A percentile compares a stretch with the other conserved stretches of the same genome.
These are phyloP conservation scores for Astragalus glycyphyllos DNA, from an alignment of 306 rosid species.

Conservation along the genomic window DNA sequence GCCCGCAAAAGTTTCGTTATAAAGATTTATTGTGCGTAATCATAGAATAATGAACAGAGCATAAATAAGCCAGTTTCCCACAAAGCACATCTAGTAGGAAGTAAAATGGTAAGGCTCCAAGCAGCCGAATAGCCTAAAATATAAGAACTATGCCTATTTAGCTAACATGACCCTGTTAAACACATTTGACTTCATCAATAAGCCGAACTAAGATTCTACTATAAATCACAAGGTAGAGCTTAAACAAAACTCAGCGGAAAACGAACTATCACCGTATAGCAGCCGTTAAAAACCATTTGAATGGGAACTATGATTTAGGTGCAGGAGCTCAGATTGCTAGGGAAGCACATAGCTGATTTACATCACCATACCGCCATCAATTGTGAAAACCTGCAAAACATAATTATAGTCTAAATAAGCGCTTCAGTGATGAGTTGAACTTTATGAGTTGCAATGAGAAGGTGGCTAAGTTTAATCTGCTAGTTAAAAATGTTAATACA, in stretches of 20 bases:
- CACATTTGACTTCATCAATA: slow-evolving; percentile 39
- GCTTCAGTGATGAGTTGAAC: not conserved
- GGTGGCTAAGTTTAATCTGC: slow-evolving; percentile 1
- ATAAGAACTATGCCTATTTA: slow-evolving; percentile 32
- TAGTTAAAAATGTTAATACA: not conserved
- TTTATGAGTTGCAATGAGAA: not conserved
- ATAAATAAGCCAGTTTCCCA: slow-evolving; percentile 7
- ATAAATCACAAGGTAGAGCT: slow-evolving; percentile 32
- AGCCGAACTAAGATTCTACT: slow-evolving; percentile 45
- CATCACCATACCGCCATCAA: slow-evolving; percentile 98
- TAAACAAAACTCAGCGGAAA: slow-evolving; percentile 34
- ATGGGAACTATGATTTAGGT: slow-evolving; percentile 17
- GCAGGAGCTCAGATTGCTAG: slow-evolving; percentile 19
- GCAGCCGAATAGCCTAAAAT: slow-evolving; percentile 24
- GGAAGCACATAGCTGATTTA: slow-evolving; percentile 43
- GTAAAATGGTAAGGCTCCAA: slow-evolving; percentile 10
- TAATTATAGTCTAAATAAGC: slow-evolving; percentile 26
- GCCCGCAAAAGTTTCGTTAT: not conserved
- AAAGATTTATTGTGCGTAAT: slow-evolving; percentile 12
- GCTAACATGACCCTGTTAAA: slow-evolving; percentile 31
- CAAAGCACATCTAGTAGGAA: not conserved
- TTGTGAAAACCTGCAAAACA: slow-evolving; percentile 75
- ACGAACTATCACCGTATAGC: slow-evolving; percentile 36
- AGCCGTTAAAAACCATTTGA: slow-evolving; percentile 33
- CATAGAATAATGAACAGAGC: slow-evolving; percentile 15